phyloP scores from a whole-genome alignment of 1,139 yeast genomes.

The Candida sp. region DNA sequence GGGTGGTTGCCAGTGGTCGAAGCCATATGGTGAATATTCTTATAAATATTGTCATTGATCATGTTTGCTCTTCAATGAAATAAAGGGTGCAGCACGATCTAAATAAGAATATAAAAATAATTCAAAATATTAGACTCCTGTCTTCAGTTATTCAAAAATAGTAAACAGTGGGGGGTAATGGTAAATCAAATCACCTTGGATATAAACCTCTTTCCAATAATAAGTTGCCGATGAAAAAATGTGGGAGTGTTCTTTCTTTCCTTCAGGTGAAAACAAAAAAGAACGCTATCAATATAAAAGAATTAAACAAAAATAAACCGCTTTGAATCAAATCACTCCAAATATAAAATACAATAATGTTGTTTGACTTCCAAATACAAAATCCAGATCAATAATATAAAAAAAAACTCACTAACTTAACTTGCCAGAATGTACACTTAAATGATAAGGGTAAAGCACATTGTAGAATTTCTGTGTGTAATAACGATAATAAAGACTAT shows the following conservation, averaged over 20 bases:
- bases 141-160: not conserved
- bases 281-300: not conserved
- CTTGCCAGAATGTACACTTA: slow-evolving; percentile 3
- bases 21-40: slow-evolving; percentile 11
- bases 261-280: not conserved
- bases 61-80: slow-evolving; percentile 9
- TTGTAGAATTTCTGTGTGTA: slow-evolving; percentile 1
- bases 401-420: slow-evolving; percentile 3
- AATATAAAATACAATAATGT: slow-evolving; percentile 4
- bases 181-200: slow-evolving; percentile 2
- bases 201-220: not conserved
- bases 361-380: not conserved
- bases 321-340: not conserved
- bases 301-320: slow-evolving; percentile 4
- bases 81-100: slow-evolving; percentile 14
- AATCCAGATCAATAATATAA: slow-evolving; percentile 2
- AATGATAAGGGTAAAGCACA: slow-evolving; percentile 7
- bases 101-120: slow-evolving; percentile 15
- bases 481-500: slow-evolving; percentile 1
- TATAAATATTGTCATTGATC: slow-evolving; percentile 19
- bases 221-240: not conserved
- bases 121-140: slow-evolving; percentile 8
- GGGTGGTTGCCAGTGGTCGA: slow-evolving; percentile 9
- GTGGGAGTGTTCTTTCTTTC: not conserved
- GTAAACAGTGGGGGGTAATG: too few relatives aligned